Evolutionary conservation across 164 flowering plant species (phyloP), one percentile per base, ranked within the genome.

Genomic region (Dillenia suffruticosa): DNA sequence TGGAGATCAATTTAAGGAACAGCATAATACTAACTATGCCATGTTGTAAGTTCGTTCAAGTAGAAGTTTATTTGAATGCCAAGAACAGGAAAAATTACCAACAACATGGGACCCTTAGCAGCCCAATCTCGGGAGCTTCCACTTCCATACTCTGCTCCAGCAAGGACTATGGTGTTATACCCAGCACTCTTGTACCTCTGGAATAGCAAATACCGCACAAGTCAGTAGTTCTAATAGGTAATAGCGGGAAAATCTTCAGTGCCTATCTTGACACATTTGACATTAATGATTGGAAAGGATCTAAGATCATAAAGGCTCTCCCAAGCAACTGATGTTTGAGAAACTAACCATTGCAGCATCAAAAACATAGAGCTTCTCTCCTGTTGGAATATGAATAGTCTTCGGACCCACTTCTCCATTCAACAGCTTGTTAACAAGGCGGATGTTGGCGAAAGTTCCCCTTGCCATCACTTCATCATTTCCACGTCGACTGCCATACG

Each of bases 61-160:
- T 32, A 32, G 0, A 32, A 32, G 40, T 32, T 32, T 32, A 32
- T 32, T 32, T 32, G 40, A 32, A 32, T 32, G 7, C 46, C 50
- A 45, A 46, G 44, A 8, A 15, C 2, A 17, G 8, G 44, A 15
- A 56, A 10, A 65, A 80, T 71, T 22, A 85, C 89, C 84, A 74
- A 63, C 46, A 87, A 53, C 92, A 84, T 82, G 26, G 92, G 92
- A 26, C 92, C 92, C 78, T 87, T 87, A 56, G 92, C 89, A 63
- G 92, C 92, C 89, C 89, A 87, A 71, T 87, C 92, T 46, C 92
- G 72, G 54, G 92, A 87, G 76, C 92, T 87, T 70, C 92, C 92
- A 77, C 92, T 87, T 46, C 92, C 89, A 70, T 84, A 87, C 66
- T 87, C 92, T 24, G 89, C 85, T 62, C 92, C 92, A 61, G 92